Base-by-base conservation (phyloP, 331 rosid species). In the Spiraea crenata region DNA sequence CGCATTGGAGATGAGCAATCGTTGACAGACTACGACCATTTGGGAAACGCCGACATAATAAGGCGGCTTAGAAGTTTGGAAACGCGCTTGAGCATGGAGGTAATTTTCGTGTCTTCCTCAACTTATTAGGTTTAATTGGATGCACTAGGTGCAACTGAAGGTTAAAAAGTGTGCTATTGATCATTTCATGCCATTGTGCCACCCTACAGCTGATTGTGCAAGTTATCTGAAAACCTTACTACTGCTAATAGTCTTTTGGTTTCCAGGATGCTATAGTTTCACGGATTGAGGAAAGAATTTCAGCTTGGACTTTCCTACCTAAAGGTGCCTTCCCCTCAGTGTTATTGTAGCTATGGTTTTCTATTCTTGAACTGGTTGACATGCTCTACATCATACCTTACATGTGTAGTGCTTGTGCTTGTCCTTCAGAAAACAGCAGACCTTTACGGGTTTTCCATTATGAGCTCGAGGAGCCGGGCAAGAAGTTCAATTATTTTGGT, bases 301-400 rank as follows among this genome's bases (percentile, higher is more conserved):
- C 96, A 20, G 70, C 78, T 57, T 93, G 98, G 97, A 88, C 96
- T 76, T 84, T 93, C 67, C 93, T 88, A 80, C 97, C 97, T 17
- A 87, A 87, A 93, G 98, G 98, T 93, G 84, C 54, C 60, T 74
- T 37, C 72, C 69, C 11, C 48, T 37, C 31, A 25, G 31, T 25
- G 13, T 67, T 76, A 35, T 50, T 20, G 46, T 19, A 13, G 59
- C 37, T 35, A 1, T 69, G 72, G 69, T 35, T 57, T 42, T 44
- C 64, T 25, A 25, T 40, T 31, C 35, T 52, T 42, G 50, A 50
- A 42, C 17, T 13, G n/a, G 52, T 41, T 61, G 57, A 13, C 65
- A 41, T 63, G 51, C 3, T 38, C 48, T 41, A 3, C 37, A 6
- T 7, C 42, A 41, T 39, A 75, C 73, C 51, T 52, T 15, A 42